phyloP scores from a whole-genome alignment of 1,139 yeast species.

The Kazachstania sp. region DNA sequence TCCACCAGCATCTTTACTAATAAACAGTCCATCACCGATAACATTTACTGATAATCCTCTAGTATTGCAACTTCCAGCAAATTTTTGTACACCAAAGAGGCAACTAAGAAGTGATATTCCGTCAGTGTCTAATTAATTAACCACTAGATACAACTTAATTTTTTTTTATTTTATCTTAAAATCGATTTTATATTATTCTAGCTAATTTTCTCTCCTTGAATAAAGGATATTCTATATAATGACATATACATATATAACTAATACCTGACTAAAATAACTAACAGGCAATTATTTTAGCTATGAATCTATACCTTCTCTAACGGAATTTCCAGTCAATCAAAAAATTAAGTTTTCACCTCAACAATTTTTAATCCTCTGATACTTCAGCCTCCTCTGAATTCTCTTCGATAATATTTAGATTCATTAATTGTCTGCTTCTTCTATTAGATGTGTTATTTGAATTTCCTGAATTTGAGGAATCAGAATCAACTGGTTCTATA shows the following conservation, averaged over 20 bases:
- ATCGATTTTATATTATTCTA: no score
- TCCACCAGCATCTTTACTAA: background rate
- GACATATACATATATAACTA: no score
- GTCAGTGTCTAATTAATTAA: no score
- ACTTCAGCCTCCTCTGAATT: slow-evolving; percentile 7
- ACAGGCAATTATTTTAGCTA: no score
- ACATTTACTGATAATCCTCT: background rate
- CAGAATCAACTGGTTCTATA: background rate
- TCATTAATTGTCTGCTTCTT: slow-evolving; percentile 3
- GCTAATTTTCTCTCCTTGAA: no score
- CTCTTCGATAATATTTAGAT: slow-evolving; percentile 13
- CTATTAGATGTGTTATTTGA: background rate
- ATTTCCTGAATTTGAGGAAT: background rate
- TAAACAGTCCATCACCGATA: background rate
- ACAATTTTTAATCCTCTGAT: background rate
- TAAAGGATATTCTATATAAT: no score
- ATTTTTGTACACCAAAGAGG: background rate
- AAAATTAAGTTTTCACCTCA: no score
- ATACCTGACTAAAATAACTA: no score
- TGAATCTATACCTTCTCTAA: no score
- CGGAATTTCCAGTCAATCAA: no score
- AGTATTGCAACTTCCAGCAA: background rate
- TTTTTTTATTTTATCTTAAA: no score
- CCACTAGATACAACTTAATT: no score
- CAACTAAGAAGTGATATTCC: background rate